Evolutionary conservation across 768 basidiomycete genomes (phyloP), one percentile per base, ranked within the genome.

Genomic region (Phanerochaete sordida): DNA sequence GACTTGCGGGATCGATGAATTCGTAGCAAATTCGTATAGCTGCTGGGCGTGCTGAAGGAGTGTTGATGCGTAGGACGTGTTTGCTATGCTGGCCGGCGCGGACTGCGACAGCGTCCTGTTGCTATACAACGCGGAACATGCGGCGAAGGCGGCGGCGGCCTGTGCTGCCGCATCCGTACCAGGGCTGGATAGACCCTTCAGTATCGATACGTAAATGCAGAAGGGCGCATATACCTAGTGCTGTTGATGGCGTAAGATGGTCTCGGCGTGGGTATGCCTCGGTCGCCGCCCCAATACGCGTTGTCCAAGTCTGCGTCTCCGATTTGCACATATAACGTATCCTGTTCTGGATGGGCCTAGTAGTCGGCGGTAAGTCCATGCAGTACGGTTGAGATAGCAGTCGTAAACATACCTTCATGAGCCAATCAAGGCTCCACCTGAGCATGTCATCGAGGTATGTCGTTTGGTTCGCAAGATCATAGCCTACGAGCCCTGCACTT

Each of bases 151-250:
- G 1, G 92, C 89, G 1, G 95, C 85, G 5, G 90, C 84, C 47
- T 84, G 82, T 0, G 95, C 92, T 12, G 91, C 92, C 19, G 84
- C 93, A 65, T 98, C 95, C 0, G 95, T 97, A 48, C 95, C 95
- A 0, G 95, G 93, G 55, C 83, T 79, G 49, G 33, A 57, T 6
- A 19, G 23, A 26, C 30, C 9, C 21, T 33, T 21, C n/a, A 21
- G 11, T 8, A 54, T 28, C 30, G 39, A 26, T 26, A 27, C 6
- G 15, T 2, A 31, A 26, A 33, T 26, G 26, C 44, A 48, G 37
- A 51, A 28, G 13, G 11, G 30, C 9, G 31, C 35, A 16, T 68
- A 43, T 62, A 82, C 82, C 70, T 75, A 0, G 87, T 87, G 58
- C 79, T 73, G 64, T 95, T 94, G 64, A 97, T 85, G 65, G 86